Base-by-base conservation (phyloP, 2,329 filamentous ascomycete species). In the Grosmannia serpens region DNA sequence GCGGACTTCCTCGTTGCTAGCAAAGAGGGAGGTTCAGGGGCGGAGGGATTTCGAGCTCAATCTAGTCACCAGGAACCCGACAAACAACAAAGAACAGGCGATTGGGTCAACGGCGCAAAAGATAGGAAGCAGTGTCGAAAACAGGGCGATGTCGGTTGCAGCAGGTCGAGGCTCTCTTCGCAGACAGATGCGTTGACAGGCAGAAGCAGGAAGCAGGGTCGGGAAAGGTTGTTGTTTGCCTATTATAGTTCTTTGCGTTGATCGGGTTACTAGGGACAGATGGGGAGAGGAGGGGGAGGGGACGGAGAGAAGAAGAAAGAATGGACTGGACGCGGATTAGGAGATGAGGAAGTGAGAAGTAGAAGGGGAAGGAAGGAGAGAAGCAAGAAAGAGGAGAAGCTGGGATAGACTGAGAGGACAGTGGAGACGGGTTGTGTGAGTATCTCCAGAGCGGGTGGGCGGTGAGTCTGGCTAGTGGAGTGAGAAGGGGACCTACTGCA, bases 301-400 rank as follows among this genome's bases (percentile, higher is more conserved):
- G 65, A 57, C 59, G 65, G 38, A 60, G 65, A 57, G 41, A 20
- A 27, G 56, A 58, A 58, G 62, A 50, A 26, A 41, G 58, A 60
- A 59, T 61, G 33, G 53, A 51, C 24, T 33, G 46, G 52, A 55
- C 11, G 53, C 33, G 52, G 26, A n/a, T 41, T 17, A 10, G 31
- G 61, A 57, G 65, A 59, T 33, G 52, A 27, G 41, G 52, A 58
- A n/a, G 57, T 51, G 46, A 46, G 62, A 60, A 58, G 60, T 60
- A 61, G 63, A 38, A 47, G 33, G 24, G 62, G 65, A 67, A 65
- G 66, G 65, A 70, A 47, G 41, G 68, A 62, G 61, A 58, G 62
- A 67, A 65, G 65, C 65, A 66, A 47, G 59, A 65, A 64, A 65
- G 44, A 61, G 64, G 57, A 63, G 57, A 57, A 60, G 56, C 58